Conservation (phyloP, 2,329 filamentous ascomycete genomes). For the Cladosporium phlei region DNA sequence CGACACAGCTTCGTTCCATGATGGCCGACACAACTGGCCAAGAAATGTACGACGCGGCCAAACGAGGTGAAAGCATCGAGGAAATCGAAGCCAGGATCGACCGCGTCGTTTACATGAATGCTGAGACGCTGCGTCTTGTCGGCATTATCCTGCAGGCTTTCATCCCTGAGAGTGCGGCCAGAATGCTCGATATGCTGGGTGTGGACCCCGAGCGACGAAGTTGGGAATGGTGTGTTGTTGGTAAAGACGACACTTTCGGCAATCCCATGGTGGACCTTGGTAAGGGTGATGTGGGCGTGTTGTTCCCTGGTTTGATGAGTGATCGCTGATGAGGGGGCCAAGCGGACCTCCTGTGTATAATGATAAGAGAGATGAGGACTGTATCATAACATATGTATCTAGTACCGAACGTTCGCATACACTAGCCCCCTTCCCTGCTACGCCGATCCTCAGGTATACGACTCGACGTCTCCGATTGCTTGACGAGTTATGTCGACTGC, state of each 20-base stretch:
- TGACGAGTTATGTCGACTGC: no score
- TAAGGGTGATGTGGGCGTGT: slow-evolving; percentile 40
- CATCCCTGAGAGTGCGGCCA: slow-evolving; percentile 72
- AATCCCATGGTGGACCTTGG: slow-evolving; percentile 38
- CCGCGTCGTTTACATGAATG: slow-evolving; percentile 62
- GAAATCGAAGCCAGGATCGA: slow-evolving; percentile 43
- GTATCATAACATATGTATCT: not conserved
- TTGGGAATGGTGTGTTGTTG: slow-evolving; percentile 58
- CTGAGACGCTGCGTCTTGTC: slow-evolving; percentile 71
- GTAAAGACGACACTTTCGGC: slow-evolving; percentile 68
- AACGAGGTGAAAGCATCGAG: slow-evolving; percentile 22
- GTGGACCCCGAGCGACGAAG: slow-evolving; percentile 60
- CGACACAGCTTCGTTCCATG: slow-evolving; percentile 31
- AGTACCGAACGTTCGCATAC: not conserved
- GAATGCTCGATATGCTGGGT: slow-evolving; percentile 71
- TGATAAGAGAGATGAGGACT: not conserved
- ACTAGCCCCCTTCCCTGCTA: not conserved
- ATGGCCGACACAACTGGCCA: slow-evolving; percentile 29
- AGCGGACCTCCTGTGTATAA: not conserved
- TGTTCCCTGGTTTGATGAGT: slow-evolving; percentile 48
- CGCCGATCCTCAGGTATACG: no score
- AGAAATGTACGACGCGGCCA: slow-evolving; percentile 21
- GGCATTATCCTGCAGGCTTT: slow-evolving; percentile 87
- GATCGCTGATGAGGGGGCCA: slow-evolving; percentile 14
- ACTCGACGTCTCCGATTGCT: no score